phyloP scores from a whole-genome alignment of 2,329 filamentous ascomycete genomes.

The Zasmidium citrigriseum region DNA sequence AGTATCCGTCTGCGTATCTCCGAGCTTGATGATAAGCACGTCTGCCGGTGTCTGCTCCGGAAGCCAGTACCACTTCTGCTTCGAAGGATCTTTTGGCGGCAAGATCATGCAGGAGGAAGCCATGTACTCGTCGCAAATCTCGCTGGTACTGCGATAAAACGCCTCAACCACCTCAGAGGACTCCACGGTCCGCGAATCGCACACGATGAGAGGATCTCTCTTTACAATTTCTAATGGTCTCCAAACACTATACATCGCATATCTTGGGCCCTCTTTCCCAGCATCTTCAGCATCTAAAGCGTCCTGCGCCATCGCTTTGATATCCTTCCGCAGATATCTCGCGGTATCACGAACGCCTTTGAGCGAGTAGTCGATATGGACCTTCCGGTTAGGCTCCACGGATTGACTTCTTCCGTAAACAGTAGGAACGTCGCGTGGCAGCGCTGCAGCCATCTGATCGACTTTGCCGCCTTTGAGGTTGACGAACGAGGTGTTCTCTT shows the following conservation, averaged over 20 bases:
- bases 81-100: not conserved
- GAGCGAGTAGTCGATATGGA: not conserved
- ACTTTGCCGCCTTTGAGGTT: no score
- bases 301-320: not conserved
- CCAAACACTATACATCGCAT: no score
- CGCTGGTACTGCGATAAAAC: not conserved
- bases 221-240: no score
- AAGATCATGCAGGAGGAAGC: not conserved
- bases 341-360: not conserved
- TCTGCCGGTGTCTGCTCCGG: conserved; percentile 5
- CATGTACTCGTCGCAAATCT: not conserved
- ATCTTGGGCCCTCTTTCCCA: not conserved
- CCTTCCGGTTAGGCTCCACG: not conserved
- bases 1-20: conserved; percentile 3
- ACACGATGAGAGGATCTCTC: not conserved
- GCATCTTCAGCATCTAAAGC: not conserved
- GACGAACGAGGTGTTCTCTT: no score
- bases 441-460: no score
- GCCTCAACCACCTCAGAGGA: not conserved
- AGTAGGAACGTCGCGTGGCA: not conserved
- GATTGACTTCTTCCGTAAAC: not conserved
- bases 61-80: conserved; percentile 12
- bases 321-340: not conserved
- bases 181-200: not conserved
- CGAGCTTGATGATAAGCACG: conserved; percentile 10